phyloP scores from a whole-genome alignment of 2,329 filamentous ascomycete species.

The Lanzia echinophila region DNA sequence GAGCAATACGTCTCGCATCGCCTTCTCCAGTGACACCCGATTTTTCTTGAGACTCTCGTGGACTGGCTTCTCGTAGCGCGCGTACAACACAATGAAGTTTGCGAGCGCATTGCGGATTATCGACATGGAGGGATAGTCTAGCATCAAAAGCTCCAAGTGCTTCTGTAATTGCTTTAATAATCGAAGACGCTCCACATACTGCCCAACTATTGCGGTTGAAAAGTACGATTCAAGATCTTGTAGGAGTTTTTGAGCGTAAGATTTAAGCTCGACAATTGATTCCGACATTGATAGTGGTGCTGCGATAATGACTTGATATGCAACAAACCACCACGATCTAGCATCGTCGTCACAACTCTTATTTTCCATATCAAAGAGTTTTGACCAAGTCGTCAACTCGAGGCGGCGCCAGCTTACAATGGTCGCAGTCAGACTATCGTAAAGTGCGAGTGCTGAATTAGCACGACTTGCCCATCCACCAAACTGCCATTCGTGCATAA shows the following conservation, averaged over 20 bases:
- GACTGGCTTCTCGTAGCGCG: conserved; percentile 61
- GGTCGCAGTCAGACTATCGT: conserved; percentile 71
- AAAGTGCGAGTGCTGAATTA: conserved; percentile 62
- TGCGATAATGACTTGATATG: conserved; percentile 82
- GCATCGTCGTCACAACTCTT: conserved; percentile 71
- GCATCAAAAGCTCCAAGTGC: conserved; percentile 56
- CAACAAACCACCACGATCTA: conserved; percentile 91
- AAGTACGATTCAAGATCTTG: conserved; percentile 75
- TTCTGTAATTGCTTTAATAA: conserved; percentile 60
- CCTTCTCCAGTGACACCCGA: conserved; percentile 74
- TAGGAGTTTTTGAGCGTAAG: conserved; percentile 64
- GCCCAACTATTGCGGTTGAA: conserved; percentile 69
- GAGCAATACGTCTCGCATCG: conserved; percentile 87
- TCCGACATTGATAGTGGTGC: conserved; percentile 62
- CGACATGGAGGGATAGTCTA: conserved; percentile 51
- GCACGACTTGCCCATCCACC: conserved; percentile 76
- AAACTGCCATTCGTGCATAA: conserved; percentile 89
- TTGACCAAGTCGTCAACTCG: conserved; percentile 87
- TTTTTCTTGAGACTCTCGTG: conserved; percentile 59
- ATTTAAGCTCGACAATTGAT: conserved; percentile 49
- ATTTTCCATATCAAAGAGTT: conserved; percentile 77
- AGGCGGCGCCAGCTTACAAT: conserved; percentile 86
- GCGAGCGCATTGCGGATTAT: conserved; percentile 57
- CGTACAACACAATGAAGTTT: conserved; percentile 73
- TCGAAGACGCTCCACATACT: conserved; percentile 66